Evolutionary conservation across 1,284 basidiomycete genomes (phyloP).

Genomic region (Leccinum solheimii): DNA sequence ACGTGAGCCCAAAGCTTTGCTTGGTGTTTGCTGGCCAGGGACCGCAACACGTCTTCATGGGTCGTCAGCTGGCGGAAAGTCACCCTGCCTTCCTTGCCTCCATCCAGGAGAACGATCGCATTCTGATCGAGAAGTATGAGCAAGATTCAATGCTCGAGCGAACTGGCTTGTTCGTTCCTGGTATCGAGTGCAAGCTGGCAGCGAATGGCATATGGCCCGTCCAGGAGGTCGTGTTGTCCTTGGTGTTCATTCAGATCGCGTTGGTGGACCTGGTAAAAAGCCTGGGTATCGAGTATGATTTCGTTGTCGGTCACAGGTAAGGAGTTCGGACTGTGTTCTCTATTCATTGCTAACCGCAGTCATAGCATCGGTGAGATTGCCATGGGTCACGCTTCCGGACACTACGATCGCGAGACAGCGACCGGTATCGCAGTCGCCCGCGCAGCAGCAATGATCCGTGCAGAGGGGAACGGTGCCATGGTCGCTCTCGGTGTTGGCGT

Average conservation of each 20-base stretch:
- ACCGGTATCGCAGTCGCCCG: constrained; percentile 34
- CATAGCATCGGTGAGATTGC: constrained; percentile 34
- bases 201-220: constrained; percentile 32
- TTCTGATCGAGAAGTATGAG: constrained; percentile 26
- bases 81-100: constrained; percentile 30
- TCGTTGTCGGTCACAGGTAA: constrained; percentile 34
- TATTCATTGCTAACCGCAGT: background rate
- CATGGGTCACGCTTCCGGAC: constrained; percentile 36
- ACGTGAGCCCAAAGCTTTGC: constrained; percentile 32
- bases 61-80: constrained; percentile 32
- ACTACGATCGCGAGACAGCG: constrained; percentile 34
- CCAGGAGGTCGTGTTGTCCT: constrained; percentile 32
- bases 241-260: constrained; percentile 33
- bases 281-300: constrained; percentile 28
- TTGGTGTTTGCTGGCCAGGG: constrained; percentile 34
- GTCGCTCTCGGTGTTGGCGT: constrained; percentile 35
- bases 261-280: constrained; percentile 19
- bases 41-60: constrained; percentile 34
- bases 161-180: constrained; percentile 34
- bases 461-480: constrained; percentile 35
- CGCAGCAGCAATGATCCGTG: constrained; percentile 32
- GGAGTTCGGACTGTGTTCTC: background rate
- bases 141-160: constrained; percentile 33
- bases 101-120: constrained; percentile 30
- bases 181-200: constrained; percentile 28